Conservation (phyloP, 2,329 filamentous ascomycete species). For the Conoideocrella luteorostrata region DNA sequence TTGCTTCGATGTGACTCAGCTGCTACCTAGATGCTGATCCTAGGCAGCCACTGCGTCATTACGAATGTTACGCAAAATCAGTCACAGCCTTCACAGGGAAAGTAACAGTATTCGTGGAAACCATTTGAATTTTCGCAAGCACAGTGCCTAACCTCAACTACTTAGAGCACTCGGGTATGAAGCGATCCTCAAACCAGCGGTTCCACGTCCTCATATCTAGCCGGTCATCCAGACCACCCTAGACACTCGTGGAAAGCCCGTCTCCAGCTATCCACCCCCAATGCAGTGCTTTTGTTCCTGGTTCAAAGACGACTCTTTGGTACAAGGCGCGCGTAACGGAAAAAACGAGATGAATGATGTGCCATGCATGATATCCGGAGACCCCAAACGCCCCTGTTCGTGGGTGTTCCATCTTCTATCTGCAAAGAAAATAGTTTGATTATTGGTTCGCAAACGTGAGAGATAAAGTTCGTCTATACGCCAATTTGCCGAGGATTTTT, state of each 20-base stretch:
- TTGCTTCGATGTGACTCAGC: too few relatives aligned
- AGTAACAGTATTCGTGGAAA: constrained; percentile 37
- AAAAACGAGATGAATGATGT: constrained; percentile 40
- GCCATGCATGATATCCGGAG: constrained; percentile 77
- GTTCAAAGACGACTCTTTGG: constrained; percentile 37
- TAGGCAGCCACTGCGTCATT: too few relatives aligned
- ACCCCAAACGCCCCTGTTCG: constrained; percentile 65
- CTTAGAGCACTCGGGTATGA: constrained; percentile 50
- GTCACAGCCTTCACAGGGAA: constrained; percentile 6
- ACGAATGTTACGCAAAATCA: too few relatives aligned
- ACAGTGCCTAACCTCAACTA: constrained; percentile 42
- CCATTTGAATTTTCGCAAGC: constrained; percentile 53
- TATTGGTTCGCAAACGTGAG: constrained; percentile 2
- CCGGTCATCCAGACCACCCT: constrained; percentile 28
- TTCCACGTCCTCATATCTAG: constrained; percentile 55
- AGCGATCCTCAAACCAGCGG: constrained; percentile 57
- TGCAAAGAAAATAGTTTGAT: constrained; percentile 39
- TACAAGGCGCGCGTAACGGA: constrained; percentile 37
- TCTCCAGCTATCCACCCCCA: constrained; percentile 51
- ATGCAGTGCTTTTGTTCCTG: constrained; percentile 43
- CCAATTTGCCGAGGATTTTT: constrained; percentile 38
- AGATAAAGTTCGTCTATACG: constrained; percentile 38
- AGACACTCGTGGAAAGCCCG: constrained; percentile 52
- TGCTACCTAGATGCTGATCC: too few relatives aligned
- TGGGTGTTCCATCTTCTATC: constrained; percentile 67